Conservation (phyloP, 192 early-diverging fungal genomes). For the Backusella westeae region DNA sequence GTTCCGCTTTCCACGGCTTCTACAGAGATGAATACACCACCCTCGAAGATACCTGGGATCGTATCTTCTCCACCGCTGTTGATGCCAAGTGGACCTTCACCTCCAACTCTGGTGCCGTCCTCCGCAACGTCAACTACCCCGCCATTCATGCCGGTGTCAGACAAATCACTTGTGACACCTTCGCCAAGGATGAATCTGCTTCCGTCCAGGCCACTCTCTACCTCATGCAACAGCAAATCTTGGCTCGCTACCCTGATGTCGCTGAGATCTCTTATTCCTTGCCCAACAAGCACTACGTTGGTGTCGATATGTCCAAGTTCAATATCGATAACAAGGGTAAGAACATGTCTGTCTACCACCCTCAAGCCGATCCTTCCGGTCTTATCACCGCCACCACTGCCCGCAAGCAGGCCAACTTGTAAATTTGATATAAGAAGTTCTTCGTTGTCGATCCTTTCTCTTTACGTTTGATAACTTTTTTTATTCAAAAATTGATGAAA, state of each 20-base stretch:
- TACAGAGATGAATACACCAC: conserved; percentile 74
- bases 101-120: conserved; percentile 15
- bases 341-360: conserved; percentile 72
- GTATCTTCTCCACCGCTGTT: conserved; percentile 74
- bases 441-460: not conserved
- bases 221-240: conserved; percentile 65
- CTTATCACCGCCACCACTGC: conserved; percentile 69
- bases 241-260: conserved; percentile 57
- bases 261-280: conserved; percentile 68
- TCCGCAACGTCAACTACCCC: conserved; percentile 49
- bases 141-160: conserved; percentile 57
- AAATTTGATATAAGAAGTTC: conserved; percentile 10
- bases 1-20: conserved; percentile 75
- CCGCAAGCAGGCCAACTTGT: conserved; percentile 48
- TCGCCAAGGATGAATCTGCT: conserved; percentile 73
- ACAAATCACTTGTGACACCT: conserved; percentile 67
- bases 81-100: conserved; percentile 67
- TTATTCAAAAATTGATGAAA: not conserved
- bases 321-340: conserved; percentile 62
- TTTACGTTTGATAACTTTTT: conserved; percentile 3
- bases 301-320: conserved; percentile 67
- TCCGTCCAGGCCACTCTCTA: conserved; percentile 83
- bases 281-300: conserved; percentile 80
- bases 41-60: conserved; percentile 67
- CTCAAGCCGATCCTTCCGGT: conserved; percentile 71